These are phyloP conservation scores for Calonectria henricotiae DNA, from an alignment of 2,329 filamentous ascomycete species.

Conservation along the genomic window DNA sequence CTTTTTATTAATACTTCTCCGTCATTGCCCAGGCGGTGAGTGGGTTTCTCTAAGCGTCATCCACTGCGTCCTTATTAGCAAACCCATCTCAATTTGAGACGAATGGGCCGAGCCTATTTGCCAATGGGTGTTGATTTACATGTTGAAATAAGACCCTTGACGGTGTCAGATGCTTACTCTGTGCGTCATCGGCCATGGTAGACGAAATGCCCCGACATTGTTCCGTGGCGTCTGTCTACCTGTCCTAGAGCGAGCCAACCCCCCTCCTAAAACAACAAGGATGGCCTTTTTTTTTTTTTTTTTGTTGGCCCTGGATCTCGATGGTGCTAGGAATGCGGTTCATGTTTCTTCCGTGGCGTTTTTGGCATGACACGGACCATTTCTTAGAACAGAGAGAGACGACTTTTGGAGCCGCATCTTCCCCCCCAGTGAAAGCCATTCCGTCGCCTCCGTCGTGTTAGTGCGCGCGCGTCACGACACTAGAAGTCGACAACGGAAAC, in stretches of 20 bases:
- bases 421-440: slow-evolving; percentile 8
- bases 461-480: background rate
- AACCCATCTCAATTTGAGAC: too few relatives aligned
- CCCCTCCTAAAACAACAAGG: background rate
- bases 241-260: background rate
- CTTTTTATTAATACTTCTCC: background rate
- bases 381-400: background rate
- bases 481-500: background rate
- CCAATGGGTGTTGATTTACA: background rate
- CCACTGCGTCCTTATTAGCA: too few relatives aligned
- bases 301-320: background rate
- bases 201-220: background rate
- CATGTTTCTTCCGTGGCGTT: background rate
- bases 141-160: background rate
- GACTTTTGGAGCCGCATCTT: background rate
- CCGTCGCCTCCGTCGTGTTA: slow-evolving; percentile 2
- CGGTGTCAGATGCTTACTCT: background rate
- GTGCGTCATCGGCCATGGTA: background rate
- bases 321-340: slow-evolving; percentile 1
- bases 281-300: background rate
- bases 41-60: background rate
- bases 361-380: slow-evolving; percentile 4
- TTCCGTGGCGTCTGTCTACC: slow-evolving; percentile 5
- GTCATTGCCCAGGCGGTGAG: background rate
- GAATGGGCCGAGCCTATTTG: too few relatives aligned